phyloP scores from a whole-genome alignment of 1,284 basidiomycete genomes.

The Microbotryum lychnidis-dioicae region DNA sequence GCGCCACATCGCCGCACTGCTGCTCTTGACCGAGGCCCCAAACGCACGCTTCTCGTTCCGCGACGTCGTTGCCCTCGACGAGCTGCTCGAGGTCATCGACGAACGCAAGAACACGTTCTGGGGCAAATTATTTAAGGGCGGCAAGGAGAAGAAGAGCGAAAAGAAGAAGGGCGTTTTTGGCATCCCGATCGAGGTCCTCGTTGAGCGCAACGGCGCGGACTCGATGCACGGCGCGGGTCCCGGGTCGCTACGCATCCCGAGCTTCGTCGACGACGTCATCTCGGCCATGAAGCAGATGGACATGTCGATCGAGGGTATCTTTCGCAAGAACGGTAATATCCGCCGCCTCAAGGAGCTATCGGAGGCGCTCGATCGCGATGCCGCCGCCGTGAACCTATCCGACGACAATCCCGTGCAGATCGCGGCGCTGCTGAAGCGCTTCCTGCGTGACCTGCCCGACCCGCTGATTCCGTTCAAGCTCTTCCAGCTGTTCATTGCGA shows the following conservation, averaged over 20 bases:
- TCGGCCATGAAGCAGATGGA: slow-evolving; percentile 99
- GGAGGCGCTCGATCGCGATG: slow-evolving; percentile 88
- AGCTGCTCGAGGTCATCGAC: slow-evolving; percentile 87
- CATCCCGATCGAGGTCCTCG: slow-evolving; percentile 83
- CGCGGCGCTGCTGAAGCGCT: slow-evolving; percentile 93
- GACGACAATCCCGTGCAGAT: slow-evolving; percentile 96
- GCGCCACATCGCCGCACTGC: slow-evolving; percentile 81
- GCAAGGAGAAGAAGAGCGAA: slow-evolving; percentile 63
- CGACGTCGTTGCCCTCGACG: slow-evolving; percentile 54
- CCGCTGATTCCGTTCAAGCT: slow-evolving; percentile 91
- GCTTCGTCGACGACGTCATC: slow-evolving; percentile 94
- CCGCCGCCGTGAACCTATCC: slow-evolving; percentile 76
- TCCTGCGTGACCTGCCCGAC: slow-evolving; percentile 91
- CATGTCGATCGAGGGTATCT: slow-evolving; percentile 97
- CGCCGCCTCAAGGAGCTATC: slow-evolving; percentile 80
- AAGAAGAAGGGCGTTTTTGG: slow-evolving; percentile 83
- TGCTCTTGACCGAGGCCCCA: slow-evolving; percentile 56
- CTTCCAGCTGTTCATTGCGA: slow-evolving; percentile 77
- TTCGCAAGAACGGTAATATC: slow-evolving; percentile 97
- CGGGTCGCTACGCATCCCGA: slow-evolving; percentile 77
- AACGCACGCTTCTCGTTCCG: slow-evolving; percentile 46
- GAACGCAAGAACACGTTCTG: slow-evolving; percentile 90
- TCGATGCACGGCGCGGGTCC: slow-evolving; percentile 84
- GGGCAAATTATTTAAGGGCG: slow-evolving; percentile 92
- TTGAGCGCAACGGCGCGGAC: slow-evolving; percentile 92